Evolutionary conservation across 768 basidiomycete genomes (phyloP), one percentile per base, ranked within the genome.

Genomic region (Omphalotus guepiniiformis): DNA sequence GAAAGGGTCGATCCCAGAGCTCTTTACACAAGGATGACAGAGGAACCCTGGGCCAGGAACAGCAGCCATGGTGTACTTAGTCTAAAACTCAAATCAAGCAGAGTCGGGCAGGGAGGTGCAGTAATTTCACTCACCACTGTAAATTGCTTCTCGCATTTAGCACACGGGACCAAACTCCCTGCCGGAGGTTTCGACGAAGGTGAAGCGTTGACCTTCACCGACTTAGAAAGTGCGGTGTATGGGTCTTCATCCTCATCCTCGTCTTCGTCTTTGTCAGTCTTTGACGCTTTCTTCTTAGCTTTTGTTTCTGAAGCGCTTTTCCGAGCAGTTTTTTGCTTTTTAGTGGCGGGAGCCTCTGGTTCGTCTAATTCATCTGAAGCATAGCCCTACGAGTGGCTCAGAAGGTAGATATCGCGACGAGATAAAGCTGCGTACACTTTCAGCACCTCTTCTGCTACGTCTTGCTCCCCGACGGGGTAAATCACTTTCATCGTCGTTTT

Each of bases 1-100:
- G 70, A 94, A 94, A 0, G 91, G 91, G 56, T 93, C 88, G 1
- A 71, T 68, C 5, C 89, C 92, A 2, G 81, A 76, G 0, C 80
- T 74, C 58, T 89, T 90, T 1, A 85, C 82, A 63, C 95, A 99
- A 7, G 70, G 66, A 55, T 92, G 84, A 60, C 95, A 99, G 18
- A 98, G 76, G 54, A 76, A 92, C 1, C 91, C 92, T 0, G 81
- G 79, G 1, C 80, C 80, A 0, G 80, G 75, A 36, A 76, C 76
- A 6, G 82, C 80, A 5, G 89, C 78, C 53, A 88, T 68, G 0
- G 94, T 96, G 58, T 95, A 97, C 57, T 80, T 85, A 1, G 89
- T 93, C 93, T 94, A 53, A 2, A 27, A 5, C 28, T 37, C 27
- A 39, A 40, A n/a, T 45, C 11, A 22, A 35, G 18, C n/a, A 28